phyloP scores from a whole-genome alignment of 257 asterid genomes.

The Rehmannia glutinosa region DNA sequence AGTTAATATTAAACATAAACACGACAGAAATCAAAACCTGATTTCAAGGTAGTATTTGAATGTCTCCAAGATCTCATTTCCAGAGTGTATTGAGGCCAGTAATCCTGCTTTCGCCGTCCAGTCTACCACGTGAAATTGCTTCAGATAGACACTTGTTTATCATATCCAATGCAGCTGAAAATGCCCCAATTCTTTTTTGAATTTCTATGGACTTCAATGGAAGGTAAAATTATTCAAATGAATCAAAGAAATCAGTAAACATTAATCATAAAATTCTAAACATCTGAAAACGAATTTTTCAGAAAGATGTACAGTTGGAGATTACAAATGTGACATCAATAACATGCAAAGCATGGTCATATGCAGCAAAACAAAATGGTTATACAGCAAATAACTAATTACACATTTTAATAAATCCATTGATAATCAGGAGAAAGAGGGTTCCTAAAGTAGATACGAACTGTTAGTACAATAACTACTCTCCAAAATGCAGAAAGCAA shows the following conservation, averaged over 20 bases:
- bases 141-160: conserved; percentile 87
- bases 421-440: neutral
- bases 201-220: conserved; percentile 69
- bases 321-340: neutral
- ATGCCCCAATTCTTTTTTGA: conserved; percentile 93
- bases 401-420: neutral
- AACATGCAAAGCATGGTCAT: neutral
- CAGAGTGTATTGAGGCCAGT: conserved; percentile 73
- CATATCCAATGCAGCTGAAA: conserved; percentile 79
- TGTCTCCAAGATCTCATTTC: conserved; percentile 82
- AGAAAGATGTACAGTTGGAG: neutral
- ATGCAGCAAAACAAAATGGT: conserved; percentile 3
- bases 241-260: conserved; percentile 1
- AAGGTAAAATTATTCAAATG: conserved; percentile 10
- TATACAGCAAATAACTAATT: neutral
- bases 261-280: conserved; percentile 7
- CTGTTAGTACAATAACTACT: neutral
- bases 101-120: conserved; percentile 91
- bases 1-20: conserved; percentile 1
- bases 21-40: conserved; percentile 48
- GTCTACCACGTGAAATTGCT: conserved; percentile 87
- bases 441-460: neutral
- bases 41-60: conserved; percentile 78
- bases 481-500: neutral
- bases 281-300: neutral